phyloP scores from a whole-genome alignment of 192 early-diverging fungal species.

The Paraglomus brasilianum region DNA sequence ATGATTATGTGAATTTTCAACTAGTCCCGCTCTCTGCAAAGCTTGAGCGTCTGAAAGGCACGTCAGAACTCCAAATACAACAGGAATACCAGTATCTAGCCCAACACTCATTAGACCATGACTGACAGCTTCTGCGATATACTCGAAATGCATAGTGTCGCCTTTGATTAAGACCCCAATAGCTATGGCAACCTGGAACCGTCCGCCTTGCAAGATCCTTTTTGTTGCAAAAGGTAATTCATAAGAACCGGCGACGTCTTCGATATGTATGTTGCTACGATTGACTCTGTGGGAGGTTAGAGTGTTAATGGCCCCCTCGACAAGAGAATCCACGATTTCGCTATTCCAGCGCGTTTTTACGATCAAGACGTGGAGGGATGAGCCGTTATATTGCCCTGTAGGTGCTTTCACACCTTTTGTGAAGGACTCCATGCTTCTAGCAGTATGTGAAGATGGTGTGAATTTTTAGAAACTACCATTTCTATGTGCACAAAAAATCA shows the following conservation, averaged over 20 bases:
- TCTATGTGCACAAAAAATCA: no score
- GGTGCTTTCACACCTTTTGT: constrained; percentile 72
- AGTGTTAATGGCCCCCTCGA: constrained; percentile 65
- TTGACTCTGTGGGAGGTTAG: constrained; percentile 69
- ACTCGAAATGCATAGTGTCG: constrained; percentile 98
- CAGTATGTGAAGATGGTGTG: no score
- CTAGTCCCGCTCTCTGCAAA: constrained; percentile 73
- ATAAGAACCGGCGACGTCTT: constrained; percentile 87
- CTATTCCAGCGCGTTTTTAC: constrained; percentile 97
- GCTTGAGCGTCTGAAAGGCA: constrained; percentile 95
- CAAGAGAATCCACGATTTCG: constrained; percentile 80
- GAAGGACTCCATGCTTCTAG: constrained; percentile 49
- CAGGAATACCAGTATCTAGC: constrained; percentile 81
- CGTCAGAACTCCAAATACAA: constrained; percentile 95
- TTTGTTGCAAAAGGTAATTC: constrained; percentile 92
- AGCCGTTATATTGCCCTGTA: constrained; percentile 58
- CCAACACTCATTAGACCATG: constrained; percentile 97
- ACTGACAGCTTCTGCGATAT: constrained; percentile 92
- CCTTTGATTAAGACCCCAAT: constrained; percentile 99
- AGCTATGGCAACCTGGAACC: constrained; percentile 87
- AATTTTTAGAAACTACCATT: no score
- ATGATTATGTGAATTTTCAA: constrained; percentile 82
- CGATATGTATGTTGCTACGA: constrained; percentile 70
- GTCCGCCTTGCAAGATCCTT: constrained; percentile 53
- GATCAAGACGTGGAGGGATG: constrained; percentile 65